phyloP scores from a whole-genome alignment of 139 green algal species.

The Chlamydomonas sp. region DNA sequence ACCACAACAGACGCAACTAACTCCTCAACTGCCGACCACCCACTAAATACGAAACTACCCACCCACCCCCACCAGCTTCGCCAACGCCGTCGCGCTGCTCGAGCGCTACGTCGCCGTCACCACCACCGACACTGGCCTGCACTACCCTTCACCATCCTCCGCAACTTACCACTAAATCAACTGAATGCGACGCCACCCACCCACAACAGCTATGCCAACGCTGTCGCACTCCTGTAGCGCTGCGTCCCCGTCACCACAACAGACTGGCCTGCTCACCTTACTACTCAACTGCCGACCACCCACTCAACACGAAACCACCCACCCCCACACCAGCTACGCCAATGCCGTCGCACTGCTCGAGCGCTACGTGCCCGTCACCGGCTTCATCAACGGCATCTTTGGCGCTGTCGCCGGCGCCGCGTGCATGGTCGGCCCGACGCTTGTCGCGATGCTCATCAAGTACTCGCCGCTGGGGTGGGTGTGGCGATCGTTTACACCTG shows the following conservation, averaged over 20 bases:
- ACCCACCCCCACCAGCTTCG: conserved; percentile 29
- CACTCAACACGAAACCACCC: not conserved
- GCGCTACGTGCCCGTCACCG: conserved; percentile 36
- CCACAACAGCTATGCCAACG: conserved; percentile 31
- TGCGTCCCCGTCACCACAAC: conserved; percentile 31
- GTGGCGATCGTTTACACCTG: not conserved
- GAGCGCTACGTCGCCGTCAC: conserved; percentile 34
- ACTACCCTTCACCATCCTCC: too few relatives aligned
- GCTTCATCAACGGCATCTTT: conserved; percentile 41
- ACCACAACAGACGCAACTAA: too few relatives aligned
- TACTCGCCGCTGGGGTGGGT: conserved; percentile 26
- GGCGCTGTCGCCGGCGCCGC: conserved; percentile 35
- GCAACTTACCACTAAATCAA: too few relatives aligned
- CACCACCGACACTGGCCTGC: too few relatives aligned
- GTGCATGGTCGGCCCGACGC: conserved; percentile 41
- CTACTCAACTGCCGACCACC: too few relatives aligned
- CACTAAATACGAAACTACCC: too few relatives aligned
- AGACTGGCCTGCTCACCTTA: not conserved
- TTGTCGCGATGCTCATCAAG: conserved; percentile 28
- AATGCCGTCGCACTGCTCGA: conserved; percentile 39
- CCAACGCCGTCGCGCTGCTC: conserved; percentile 32
- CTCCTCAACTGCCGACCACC: too few relatives aligned
- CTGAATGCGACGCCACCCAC: not conserved
- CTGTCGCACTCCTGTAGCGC: conserved; percentile 32
- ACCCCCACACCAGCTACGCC: conserved; percentile 21